Percentiles rank a stretch among this genome's conserved stretches.
Conservation (phyloP, 345 rosid species). For the Populus tremula region DNA sequence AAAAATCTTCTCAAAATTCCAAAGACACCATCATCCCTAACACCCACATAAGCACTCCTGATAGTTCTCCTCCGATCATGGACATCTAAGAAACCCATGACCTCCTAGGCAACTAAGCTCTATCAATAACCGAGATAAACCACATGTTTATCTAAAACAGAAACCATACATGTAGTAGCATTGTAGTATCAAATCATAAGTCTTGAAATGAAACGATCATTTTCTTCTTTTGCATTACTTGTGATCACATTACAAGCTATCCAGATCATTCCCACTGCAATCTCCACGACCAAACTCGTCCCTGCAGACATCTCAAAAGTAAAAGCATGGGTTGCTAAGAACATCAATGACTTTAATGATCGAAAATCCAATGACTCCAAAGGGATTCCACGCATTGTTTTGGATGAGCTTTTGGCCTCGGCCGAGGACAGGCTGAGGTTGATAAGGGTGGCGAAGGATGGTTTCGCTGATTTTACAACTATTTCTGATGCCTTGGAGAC, state of each 20-base stretch:
- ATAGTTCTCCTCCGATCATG: neutral
- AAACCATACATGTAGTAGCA: neutral
- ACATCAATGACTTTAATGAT: conserved; percentile 5
- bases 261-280: neutral
- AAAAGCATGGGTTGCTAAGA: conserved; percentile 13
- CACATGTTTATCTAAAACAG: too few relatives aligned
- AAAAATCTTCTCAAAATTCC: neutral
- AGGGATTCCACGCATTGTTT: neutral
- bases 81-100: neutral
- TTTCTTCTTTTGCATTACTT: neutral
- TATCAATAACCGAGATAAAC: too few relatives aligned
- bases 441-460: conserved; percentile 19
- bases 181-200: too few relatives aligned
- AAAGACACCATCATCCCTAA: neutral
- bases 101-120: too few relatives aligned
- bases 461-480: conserved; percentile 13
- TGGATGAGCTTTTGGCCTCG: conserved; percentile 4
- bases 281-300: conserved; percentile 5
- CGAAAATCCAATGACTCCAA: neutral
- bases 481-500: conserved; percentile 19
- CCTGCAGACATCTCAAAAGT: conserved; percentile 18
- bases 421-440: conserved; percentile 12
- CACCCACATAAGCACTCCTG: neutral
- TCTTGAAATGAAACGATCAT: neutral
- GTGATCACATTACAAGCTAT: neutral